Base-by-base conservation (phyloP, 2,329 filamentous ascomycete species). In the Ceratocystis lukuohia region DNA sequence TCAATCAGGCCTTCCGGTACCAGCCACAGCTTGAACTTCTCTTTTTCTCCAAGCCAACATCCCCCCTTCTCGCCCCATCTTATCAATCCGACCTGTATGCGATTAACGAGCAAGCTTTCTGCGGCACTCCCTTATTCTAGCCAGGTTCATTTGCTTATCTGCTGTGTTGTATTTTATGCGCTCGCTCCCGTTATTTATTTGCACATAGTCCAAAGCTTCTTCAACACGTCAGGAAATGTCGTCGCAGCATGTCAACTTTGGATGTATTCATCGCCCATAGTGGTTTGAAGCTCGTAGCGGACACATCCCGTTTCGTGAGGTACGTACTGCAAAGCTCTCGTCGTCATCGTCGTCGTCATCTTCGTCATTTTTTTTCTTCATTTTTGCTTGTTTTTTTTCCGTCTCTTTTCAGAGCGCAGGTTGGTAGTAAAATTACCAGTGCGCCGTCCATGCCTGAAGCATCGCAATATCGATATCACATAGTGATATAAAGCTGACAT, bases 221-320 rank as follows among this genome's bases (percentile, higher is more conserved):
- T 53, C 20, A 30, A 56, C 45, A 30, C 22, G 30, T 17, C 41
- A n/a, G 67, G 67, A 64, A 64, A 68, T 68, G 67, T 64, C 56
- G 67, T 61, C 61, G 61, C 61, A 44, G 57, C 28, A 64, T 68
- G 64, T 41, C 67, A 28, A 50, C 46, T 33, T 66, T 93, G 75
- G 86, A 90, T 79, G 87, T 96, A 77, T 89, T 91, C 80, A 87
- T 96, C 75, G 91, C 91, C 82, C 92, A 96, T 79, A 91, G 89
- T 77, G 93, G 93, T 80, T 87, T 91, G 81, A 87, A 88, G 78
- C 82, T 96, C 74, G 82, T 86, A 75, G 83, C 89, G 75, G 89
- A 96, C 78, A 84, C 87, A 71, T 82, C 86, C 70, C 84, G 85
- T 74, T 88, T 93, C 76, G 81, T 83, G 71, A 88, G 87, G 88